These are phyloP conservation scores for Pelargonium myrrhifolium DNA, from an alignment of 441 rosid species.

Conservation along the genomic window DNA sequence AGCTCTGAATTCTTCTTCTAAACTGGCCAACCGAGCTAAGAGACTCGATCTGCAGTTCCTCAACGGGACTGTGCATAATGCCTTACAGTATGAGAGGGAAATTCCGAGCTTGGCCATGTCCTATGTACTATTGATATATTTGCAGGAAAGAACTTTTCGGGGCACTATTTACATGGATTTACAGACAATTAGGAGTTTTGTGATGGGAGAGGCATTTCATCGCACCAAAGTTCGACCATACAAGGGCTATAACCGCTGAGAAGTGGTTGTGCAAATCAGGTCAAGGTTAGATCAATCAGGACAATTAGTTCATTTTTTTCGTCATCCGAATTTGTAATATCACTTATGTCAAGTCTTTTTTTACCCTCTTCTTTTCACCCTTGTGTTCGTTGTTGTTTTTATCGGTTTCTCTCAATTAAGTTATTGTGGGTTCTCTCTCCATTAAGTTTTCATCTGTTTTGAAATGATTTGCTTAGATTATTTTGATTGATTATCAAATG, in stretches of 20 bases:
- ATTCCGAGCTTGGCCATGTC: constrained; percentile 2
- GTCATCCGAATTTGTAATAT: background rate
- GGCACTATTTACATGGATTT: background rate
- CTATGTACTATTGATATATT: background rate
- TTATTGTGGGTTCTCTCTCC: background rate
- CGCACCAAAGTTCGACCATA: background rate
- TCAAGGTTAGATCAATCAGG: constrained; percentile 3
- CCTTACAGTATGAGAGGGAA: constrained; percentile 2
- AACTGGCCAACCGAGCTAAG: constrained; percentile 7
- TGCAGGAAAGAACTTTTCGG: constrained; percentile 4
- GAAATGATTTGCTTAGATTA: background rate
- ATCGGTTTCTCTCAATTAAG: background rate
- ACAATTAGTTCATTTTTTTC: background rate
- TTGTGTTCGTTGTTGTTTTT: background rate
- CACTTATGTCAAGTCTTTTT: background rate
- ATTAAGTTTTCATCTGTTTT: background rate
- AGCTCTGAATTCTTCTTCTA: constrained; percentile 7
- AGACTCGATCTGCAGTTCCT: background rate
- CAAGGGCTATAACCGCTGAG: background rate
- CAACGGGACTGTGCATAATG: background rate
- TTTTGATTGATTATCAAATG: background rate
- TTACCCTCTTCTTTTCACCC: background rate
- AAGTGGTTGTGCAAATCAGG: constrained; percentile 1
- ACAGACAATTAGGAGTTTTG: background rate
- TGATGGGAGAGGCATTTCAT: background rate